Conservation (phyloP, 2,329 filamentous ascomycete species). For the Penicillium verrucosum region DNA sequence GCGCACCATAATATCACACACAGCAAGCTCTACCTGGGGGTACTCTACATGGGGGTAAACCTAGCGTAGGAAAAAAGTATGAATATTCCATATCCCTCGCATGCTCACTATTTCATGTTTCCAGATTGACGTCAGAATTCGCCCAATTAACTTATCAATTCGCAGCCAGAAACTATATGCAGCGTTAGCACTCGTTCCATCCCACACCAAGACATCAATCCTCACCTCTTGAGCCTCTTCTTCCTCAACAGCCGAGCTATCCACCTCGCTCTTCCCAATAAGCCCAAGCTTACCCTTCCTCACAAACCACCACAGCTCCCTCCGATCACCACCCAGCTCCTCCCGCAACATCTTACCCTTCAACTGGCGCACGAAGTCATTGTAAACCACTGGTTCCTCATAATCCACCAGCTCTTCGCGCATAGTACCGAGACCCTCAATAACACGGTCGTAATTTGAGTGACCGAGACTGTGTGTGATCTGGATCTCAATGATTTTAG, state of each 20-base stretch:
- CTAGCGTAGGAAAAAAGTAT: neutral
- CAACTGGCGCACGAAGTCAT: slow-evolving; percentile 66
- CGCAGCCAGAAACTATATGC: slow-evolving; percentile 5
- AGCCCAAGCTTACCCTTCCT: slow-evolving; percentile 66
- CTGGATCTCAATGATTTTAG: slow-evolving; percentile 63
- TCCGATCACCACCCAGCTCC: slow-evolving; percentile 70
- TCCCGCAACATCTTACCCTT: slow-evolving; percentile 69
- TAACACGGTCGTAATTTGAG: slow-evolving; percentile 66
- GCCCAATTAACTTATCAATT: neutral
- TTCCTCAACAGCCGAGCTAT: slow-evolving; percentile 63
- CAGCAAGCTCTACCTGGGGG: neutral
- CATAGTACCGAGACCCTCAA: slow-evolving; percentile 75
- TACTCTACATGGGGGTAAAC: neutral
- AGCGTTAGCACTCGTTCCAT: neutral
- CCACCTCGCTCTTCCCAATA: slow-evolving; percentile 62
- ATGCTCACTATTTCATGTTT: neutral
- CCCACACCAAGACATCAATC: neutral
- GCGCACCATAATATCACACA: too few relatives aligned
- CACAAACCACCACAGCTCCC: slow-evolving; percentile 78
- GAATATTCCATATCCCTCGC: neutral
- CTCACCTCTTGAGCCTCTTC: slow-evolving; percentile 65
- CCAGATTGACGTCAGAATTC: neutral
- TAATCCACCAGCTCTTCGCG: slow-evolving; percentile 71
- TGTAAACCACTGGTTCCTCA: slow-evolving; percentile 74
- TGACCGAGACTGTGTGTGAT: slow-evolving; percentile 73